Evolutionary conservation across 176 grass and related monocot genomes (phyloP).

Genomic region (Secale cereale): DNA sequence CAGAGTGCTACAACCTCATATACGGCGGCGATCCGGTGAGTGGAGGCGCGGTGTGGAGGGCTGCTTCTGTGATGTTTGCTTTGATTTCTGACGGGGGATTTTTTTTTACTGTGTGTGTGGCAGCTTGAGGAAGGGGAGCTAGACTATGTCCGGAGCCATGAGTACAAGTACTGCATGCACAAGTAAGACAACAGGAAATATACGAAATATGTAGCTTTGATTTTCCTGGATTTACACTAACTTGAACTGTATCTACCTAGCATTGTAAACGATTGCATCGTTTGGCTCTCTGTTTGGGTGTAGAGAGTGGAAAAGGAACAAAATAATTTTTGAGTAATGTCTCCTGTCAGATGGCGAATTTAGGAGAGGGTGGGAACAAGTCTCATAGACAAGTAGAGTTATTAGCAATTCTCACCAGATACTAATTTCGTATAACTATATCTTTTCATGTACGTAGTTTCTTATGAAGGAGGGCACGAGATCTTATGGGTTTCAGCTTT

Average conservation of each 20-base stretch:
- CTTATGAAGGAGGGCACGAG: too few relatives aligned
- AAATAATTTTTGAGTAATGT: background rate
- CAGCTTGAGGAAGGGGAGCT: constrained; percentile 98
- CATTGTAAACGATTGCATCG: background rate
- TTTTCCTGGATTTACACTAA: background rate
- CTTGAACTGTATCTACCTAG: background rate
- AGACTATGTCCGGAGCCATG: constrained; percentile 75
- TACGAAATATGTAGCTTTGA: background rate
- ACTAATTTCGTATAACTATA: background rate
- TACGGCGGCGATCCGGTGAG: constrained; percentile 89
- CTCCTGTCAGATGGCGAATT: background rate
- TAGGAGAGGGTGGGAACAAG: background rate
- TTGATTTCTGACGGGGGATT: background rate
- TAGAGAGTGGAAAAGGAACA: background rate
- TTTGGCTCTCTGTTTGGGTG: background rate
- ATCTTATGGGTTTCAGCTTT: too few relatives aligned
- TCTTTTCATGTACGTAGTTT: background rate
- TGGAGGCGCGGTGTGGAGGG: background rate
- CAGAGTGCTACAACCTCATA: constrained; percentile 72
- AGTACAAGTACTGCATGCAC: constrained; percentile 98
- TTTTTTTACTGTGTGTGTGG: background rate
- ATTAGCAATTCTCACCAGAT: background rate
- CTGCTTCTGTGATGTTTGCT: background rate
- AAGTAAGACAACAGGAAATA: constrained; percentile 51
- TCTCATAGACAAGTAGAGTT: background rate